phyloP scores from a whole-genome alignment of 768 basidiomycete species.

The Termitomyces eurrhizus region DNA sequence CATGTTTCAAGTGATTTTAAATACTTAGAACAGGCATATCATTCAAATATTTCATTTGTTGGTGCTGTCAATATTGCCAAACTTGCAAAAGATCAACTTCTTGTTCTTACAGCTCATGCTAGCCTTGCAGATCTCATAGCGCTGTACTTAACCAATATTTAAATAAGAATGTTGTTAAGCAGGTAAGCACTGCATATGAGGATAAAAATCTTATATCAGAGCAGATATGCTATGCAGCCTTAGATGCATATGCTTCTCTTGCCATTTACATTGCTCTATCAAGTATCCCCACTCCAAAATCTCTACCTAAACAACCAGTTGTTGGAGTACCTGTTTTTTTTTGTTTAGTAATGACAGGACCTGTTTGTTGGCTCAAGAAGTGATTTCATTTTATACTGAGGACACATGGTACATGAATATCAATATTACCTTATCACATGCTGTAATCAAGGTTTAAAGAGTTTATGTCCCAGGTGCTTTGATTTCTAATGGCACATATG shows the following conservation, averaged over 20 bases:
- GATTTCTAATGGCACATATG: neutral
- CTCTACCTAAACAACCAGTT: neutral
- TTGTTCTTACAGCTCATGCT: slow-evolving; percentile 15
- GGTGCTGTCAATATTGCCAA: slow-evolving; percentile 25
- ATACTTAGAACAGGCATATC: neutral
- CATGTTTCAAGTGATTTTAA: slow-evolving; percentile 4
- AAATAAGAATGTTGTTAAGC: slow-evolving; percentile 16
- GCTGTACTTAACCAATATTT: slow-evolving; percentile 20
- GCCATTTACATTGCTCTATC: slow-evolving; percentile 12
- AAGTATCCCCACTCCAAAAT: slow-evolving; percentile 2
- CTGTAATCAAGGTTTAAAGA: slow-evolving; percentile 1
- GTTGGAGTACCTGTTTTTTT: neutral
- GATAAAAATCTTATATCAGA: neutral
- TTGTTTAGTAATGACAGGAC: neutral
- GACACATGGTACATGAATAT: neutral
- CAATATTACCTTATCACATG: neutral
- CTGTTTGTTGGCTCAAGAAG: neutral
- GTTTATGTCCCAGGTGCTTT: slow-evolving; percentile 6
- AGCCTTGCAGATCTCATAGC: slow-evolving; percentile 29
- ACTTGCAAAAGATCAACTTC: slow-evolving; percentile 22
- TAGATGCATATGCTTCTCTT: slow-evolving; percentile 17
- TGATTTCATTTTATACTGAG: neutral
- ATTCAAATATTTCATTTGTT: slow-evolving; percentile 15
- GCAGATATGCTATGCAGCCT: slow-evolving; percentile 20
- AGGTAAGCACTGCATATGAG: slow-evolving; percentile 19